Evolutionary conservation across 352 stramenopile species (phyloP), one percentile per base, ranked within the genome.

Genomic region (Globisporangium middletonii): DNA sequence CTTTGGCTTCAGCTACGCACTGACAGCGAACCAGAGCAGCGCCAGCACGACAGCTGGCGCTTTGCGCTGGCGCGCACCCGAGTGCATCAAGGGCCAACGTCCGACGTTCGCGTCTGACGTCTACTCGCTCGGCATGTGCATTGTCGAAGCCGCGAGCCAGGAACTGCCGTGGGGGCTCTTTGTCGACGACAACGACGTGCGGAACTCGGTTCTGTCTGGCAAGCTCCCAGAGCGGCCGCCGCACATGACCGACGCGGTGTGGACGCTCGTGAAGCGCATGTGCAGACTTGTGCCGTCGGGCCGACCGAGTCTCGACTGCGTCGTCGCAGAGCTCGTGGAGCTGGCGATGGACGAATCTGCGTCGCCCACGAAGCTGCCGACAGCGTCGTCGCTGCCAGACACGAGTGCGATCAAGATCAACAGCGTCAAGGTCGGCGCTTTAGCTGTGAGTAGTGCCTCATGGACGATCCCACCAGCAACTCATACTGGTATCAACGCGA

Each of bases 111-210:
- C 33, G 13, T 48, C 50, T 3, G 50, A 56, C 23, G n/a, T 48
- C 3, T 56, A 56, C 35, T 47, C 50, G 15, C 28, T 56, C n/a
- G 50, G 50, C n/a, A 56, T 56, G 50, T 48, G 50, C n/a, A 37
- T 56, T 15, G 7, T 56, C 33, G 50, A 56, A 37, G 37, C 19
- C 23, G 37, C 45, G 18, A 56, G 27, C 28, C 16, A 53, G 6
- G 28, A 12, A 3, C 2, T 19, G 15, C 28, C 46, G 19, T 67
- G 12, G 38, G 52, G 12, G 13, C 37, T 15, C 13, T 42, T 42
- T 42, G 37, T 42, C 8, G 37, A 13, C 37, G 37, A 42, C 37
- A 15, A 9, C 37, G 13, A 9, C 8, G 37, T 42, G 8, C 8
- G 13, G 37, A 9, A 13, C 13, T 13, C 37, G 8, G 37, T 42